A percentile compares a stretch with the other conserved stretches of the same genome.
Conservation (phyloP, 495 filamentous ascomycete genomes). For the Alectoria sarmentosa region DNA sequence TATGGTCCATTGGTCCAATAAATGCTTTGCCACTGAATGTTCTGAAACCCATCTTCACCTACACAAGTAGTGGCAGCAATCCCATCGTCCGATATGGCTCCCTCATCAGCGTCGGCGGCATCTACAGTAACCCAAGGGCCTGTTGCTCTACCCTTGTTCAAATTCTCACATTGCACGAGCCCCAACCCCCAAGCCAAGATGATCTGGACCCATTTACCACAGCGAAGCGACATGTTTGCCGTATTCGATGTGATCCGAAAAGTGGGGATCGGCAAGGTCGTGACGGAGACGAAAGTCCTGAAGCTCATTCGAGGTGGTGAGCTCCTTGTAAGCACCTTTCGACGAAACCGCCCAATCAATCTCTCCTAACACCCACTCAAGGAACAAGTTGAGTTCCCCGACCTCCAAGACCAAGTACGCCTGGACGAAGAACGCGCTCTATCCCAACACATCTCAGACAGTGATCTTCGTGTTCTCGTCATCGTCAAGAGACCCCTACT, state of each 20-base stretch:
- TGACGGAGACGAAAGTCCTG: constrained; percentile 13
- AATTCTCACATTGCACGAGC: constrained; percentile 25
- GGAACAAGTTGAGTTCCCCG: constrained; percentile 25
- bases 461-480: constrained; percentile 15
- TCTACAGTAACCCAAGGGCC: constrained; percentile 12
- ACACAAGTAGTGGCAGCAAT: neutral
- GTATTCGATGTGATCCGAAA: constrained; percentile 24
- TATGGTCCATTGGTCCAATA: no score
- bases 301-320: constrained; percentile 21
- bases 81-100: constrained; percentile 9
- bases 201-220: constrained; percentile 22
- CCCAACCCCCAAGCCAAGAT: constrained; percentile 11
- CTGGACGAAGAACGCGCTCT: constrained; percentile 15
- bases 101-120: constrained; percentile 5
- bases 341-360: neutral
- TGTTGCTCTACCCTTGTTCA: constrained; percentile 19
- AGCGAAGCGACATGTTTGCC: constrained; percentile 21
- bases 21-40: neutral
- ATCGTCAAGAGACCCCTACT: constrained; percentile 18
- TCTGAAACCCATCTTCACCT: neutral
- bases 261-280: constrained; percentile 9
- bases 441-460: constrained; percentile 17
- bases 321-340: constrained; percentile 20
- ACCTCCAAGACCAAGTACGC: constrained; percentile 17
- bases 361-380: constrained; percentile 1